Evolutionary conservation across 2,329 filamentous ascomycete species (phyloP).

Genomic region (Myriosclerotinia duriaeana): DNA sequence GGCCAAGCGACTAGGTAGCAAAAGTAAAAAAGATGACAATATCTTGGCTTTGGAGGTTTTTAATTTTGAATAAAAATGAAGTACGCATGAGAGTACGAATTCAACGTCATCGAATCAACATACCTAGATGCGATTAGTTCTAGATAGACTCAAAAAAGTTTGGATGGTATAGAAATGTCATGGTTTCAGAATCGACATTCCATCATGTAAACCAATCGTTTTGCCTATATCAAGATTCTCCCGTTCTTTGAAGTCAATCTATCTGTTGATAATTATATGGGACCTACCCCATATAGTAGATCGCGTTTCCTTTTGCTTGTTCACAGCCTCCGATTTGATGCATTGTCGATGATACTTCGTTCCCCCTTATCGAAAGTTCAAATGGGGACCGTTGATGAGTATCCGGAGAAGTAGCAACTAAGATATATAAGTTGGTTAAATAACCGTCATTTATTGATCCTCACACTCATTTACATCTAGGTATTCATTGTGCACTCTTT

Average conservation of each 20-base stretch:
- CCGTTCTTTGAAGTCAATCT: background rate
- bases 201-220: background rate
- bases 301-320: constrained; percentile 12
- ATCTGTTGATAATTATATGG: background rate
- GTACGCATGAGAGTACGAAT: too few relatives aligned
- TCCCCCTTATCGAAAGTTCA: background rate
- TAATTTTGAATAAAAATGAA: too few relatives aligned
- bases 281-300: background rate
- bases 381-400: background rate
- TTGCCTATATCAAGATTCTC: background rate
- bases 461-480: too few relatives aligned
- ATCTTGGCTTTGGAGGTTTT: too few relatives aligned
- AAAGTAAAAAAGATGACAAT: too few relatives aligned
- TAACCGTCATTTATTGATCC: background rate
- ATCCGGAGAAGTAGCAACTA: background rate
- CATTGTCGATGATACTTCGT: background rate
- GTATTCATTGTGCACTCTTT: constrained; percentile 1
- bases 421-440: background rate
- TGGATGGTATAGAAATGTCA: background rate
- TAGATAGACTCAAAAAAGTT: background rate
- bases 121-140: too few relatives aligned
- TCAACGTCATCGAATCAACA: background rate
- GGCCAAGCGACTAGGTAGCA: too few relatives aligned
- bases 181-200: constrained; percentile 2
- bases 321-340: background rate